These are phyloP conservation scores for Backusella australiensis DNA, from an alignment of 192 early-diverging fungal genomes.

Conservation along the genomic window DNA sequence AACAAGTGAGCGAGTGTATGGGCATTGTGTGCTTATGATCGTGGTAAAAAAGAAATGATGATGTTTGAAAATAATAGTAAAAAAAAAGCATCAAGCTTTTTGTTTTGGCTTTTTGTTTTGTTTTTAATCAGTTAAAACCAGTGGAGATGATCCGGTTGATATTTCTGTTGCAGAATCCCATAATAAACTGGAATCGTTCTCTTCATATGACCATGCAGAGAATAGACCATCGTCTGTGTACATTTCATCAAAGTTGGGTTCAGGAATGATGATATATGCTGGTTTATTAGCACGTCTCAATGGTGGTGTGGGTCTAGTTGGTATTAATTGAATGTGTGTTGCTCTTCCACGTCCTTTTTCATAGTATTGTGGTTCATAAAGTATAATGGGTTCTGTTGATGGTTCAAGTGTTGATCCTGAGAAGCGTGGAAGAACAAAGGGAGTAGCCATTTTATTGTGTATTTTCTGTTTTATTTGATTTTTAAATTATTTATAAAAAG, in stretches of 20 bases:
- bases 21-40: neutral
- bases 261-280: slow-evolving; percentile 19
- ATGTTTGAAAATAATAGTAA: neutral
- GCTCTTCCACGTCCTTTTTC: slow-evolving; percentile 12
- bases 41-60: neutral
- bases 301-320: slow-evolving; percentile 11
- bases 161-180: slow-evolving; percentile 1
- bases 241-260: neutral
- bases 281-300: slow-evolving; percentile 17
- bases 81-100: neutral
- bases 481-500: neutral
- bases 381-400: slow-evolving; percentile 17
- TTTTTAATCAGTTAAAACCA: neutral
- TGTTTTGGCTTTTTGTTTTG: neutral
- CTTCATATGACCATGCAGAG: slow-evolving; percentile 13
- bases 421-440: slow-evolving; percentile 17
- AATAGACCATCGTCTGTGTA: neutral
- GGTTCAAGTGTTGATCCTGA: slow-evolving; percentile 30
- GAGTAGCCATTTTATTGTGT: neutral
- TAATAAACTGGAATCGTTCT: neutral
- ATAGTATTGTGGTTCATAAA: slow-evolving; percentile 22
- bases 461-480: neutral
- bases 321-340: slow-evolving; percentile 13
- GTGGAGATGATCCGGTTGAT: slow-evolving; percentile 1
- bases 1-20: neutral